Evolutionary conservation across 371 early-diverging fungal species (phyloP), one percentile per base, ranked within the genome.

Genomic region (Mycotypha africana): DNA sequence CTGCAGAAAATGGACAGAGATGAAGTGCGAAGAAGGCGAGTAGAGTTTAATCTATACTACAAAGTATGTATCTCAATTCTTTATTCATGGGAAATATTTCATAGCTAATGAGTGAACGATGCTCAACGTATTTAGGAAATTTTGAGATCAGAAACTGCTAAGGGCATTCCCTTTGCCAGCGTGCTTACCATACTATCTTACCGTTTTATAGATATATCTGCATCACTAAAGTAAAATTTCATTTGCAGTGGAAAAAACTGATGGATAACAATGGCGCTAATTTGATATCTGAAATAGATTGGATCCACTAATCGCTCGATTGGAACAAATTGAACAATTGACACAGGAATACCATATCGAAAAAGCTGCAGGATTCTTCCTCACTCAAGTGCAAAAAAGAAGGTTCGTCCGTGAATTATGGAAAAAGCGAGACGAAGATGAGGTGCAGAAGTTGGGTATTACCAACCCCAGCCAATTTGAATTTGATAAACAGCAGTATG

Each of bases 81-180:
- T 2, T 38, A 5, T 14, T 28, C 6, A n/a, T 23, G 3, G 8
- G 22, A 16, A 16, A 12, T 37, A 7, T 38, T 31, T 10, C n/a
- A n/a, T n/a, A n/a, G n/a, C n/a, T n/a, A n/a, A n/a, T n/a, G n/a
- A n/a, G n/a, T n/a, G n/a, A n/a, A n/a, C n/a, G n/a, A n/a, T n/a
- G n/a, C n/a, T 33, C n/a, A 33, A 33, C 9, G 15, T 8, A 8
- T 42, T 41, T 47, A 70, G 68, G 74, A 73, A 62, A 62, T 73
- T 16, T 7, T 65, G 22, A 51, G 51, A 41, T 47, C 70, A 15
- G 67, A 56, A 41, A 67, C 70, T 2, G 24, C 58, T 1, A 69
- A 70, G 39, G 80, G 80, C 1, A 67, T 80, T 20, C 68, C 80
- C 2, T 80, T 80, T 53, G 69, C 67, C n/a, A 62, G 65, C 30